Base-by-base conservation (phyloP, 2,329 filamentous ascomycete genomes). In the Phyllosticta capitalensis region DNA sequence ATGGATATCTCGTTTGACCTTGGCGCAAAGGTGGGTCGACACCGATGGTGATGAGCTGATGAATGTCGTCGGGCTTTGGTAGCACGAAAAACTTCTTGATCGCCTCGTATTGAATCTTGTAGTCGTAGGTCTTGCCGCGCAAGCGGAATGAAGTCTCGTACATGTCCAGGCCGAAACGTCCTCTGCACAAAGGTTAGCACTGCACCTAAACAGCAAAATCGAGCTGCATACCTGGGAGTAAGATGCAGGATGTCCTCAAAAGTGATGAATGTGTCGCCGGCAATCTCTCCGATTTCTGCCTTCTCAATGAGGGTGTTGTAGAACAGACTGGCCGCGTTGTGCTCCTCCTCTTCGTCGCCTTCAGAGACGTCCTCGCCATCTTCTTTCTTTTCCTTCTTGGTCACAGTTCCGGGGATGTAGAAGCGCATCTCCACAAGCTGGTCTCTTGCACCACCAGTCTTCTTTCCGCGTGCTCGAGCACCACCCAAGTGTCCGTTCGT, bases 51-150 rank as follows among this genome's bases (percentile, higher is more conserved):
- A 99, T 90, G 78, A 99, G 88, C 65, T 89, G 92, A 72, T 99
- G 94, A 67, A 94, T 84, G 66, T 99, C 94, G 72, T 99, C 94
- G n/a, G 94, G 94, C 78, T 99, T 99, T 54, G 94, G 94, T 5
- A 99, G 84, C 28, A 97, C 83, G 86, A 99, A 96, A 72, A 97
- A 97, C 74, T 97, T 97, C 81, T 99, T 99, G 77, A 97, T 91
- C 55, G 87, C 85, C 61, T 96, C 90, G 76, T 96, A 99, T 73
- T 96, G 91, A 65, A 99, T 97, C 83, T 99, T 99, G 84, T 99
- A 99, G 78, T 99, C 95, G 79, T 99, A 99, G 22, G 94, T 99
- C 78, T 99, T 99, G 69, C 94, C 94, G 65, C 94, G 92, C 63
- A 99, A 83, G 63, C 94, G 88, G 82, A 99, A 97, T 1, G 94